Evolutionary conservation across 1,284 basidiomycete species (phyloP).

Genomic region (Pterulicium gracile): DNA sequence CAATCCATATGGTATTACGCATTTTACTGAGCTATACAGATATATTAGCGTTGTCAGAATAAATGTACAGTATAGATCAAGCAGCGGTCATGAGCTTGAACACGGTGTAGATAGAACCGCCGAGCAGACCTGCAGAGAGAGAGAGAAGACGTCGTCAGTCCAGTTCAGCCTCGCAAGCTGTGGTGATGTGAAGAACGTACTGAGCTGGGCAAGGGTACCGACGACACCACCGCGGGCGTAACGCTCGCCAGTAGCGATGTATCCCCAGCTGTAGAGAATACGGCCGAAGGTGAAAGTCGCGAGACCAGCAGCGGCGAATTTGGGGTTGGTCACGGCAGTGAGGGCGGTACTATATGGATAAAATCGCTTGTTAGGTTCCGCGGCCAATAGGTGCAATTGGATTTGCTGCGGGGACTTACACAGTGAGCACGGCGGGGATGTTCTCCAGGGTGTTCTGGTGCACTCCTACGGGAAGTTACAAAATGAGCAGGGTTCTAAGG

Average conservation of each 20-base stretch:
- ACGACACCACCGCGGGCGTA: neutral
- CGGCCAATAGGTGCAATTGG: constrained; percentile 1
- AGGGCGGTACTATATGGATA: constrained; percentile 42
- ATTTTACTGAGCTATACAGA: too few species aligned
- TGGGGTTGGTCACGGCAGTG: constrained; percentile 45
- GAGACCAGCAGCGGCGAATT: constrained; percentile 41
- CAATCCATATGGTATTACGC: too few species aligned
- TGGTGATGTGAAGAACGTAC: neutral
- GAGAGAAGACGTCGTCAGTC: neutral
- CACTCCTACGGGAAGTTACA: constrained; percentile 13
- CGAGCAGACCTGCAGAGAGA: constrained; percentile 8
- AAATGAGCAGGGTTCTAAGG: constrained; percentile 7
- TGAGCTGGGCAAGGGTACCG: neutral
- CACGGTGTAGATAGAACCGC: constrained; percentile 7
- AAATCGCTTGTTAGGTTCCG: constrained; percentile 4
- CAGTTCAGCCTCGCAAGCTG: too few species aligned
- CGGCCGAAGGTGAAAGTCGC: constrained; percentile 45
- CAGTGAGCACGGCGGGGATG: constrained; percentile 29
- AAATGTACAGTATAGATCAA: too few species aligned
- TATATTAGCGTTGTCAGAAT: too few species aligned
- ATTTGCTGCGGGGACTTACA: constrained; percentile 33
- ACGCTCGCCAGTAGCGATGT: constrained; percentile 34
- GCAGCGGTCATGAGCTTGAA: constrained; percentile 8
- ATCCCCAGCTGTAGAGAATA: constrained; percentile 51
- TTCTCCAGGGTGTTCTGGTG: constrained; percentile 30